Evolutionary conservation across 371 early-diverging fungal genomes (phyloP), one percentile per base, ranked within the genome.

Genomic region (Choanephora cucurbitarum): DNA sequence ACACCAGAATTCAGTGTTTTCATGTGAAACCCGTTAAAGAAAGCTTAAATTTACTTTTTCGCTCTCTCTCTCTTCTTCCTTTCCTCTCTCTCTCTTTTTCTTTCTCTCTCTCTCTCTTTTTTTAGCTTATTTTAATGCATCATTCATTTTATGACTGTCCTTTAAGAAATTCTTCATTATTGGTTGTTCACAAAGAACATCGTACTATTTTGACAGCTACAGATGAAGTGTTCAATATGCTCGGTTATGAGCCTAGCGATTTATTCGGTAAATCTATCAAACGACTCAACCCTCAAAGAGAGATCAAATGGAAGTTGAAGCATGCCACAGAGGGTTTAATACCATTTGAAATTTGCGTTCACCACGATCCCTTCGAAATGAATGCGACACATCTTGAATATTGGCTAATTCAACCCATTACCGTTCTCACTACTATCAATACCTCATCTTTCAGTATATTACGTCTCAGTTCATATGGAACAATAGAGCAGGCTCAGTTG

Each of bases 161-260:
- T 19, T 49, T 67, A 39, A 52, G 67, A 14, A 59, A 63, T 13
- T 70, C 71, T 5, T 66, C 64, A 8, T 49, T 74, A 21, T 48
- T 70, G 32, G 66, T 74, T 23, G 49, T 69, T 15, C 49, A 62
- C 24, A 68, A 62, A n/a, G 48, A 47, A 17, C 62, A 64, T n/a
- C 63, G 62, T 23, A 57, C 62, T 7, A 74, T 74, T 40, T 60
- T 74, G n/a, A 69, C 71, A 24, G 75, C 69, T 1, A 70, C 75
- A 2, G 75, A 74, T 33, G 66, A 74, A 41, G 62, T 74, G 22
- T 69, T 74, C 46, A 51, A 64, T 33, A 49, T 64, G 11, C 51
- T 71, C 13, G 71, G 71, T 15, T 69, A 71, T 37, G 53, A 52
- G 34, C 62, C 71, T 15, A 24, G 44, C 21, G 61, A 66, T 5